phyloP scores from a whole-genome alignment of 306 rosid genomes.

The Cicer cuneatum region DNA sequence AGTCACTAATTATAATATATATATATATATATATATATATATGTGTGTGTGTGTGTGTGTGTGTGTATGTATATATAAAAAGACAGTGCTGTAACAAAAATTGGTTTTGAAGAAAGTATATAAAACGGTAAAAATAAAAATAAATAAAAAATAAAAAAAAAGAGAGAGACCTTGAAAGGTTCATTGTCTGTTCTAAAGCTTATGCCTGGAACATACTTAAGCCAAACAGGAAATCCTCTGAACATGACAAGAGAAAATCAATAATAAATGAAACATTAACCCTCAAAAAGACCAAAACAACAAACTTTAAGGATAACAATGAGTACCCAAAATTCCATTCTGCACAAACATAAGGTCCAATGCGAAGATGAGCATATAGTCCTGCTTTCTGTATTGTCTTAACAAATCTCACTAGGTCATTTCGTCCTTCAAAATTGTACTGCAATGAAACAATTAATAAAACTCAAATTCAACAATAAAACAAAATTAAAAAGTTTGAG shows the following conservation, averaged over 20 bases:
- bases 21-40: too few relatives aligned
- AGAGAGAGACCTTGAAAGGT: slow-evolving; percentile 80
- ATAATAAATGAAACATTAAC: not conserved
- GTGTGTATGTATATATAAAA: too few relatives aligned
- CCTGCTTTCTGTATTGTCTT: slow-evolving; percentile 92
- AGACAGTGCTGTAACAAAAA: slow-evolving; percentile 9
- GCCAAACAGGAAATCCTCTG: slow-evolving; percentile 99
- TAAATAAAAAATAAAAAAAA: not conserved
- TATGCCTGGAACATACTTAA: slow-evolving; percentile 95
- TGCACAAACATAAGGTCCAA: slow-evolving; percentile 99
- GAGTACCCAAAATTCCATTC: slow-evolving; percentile 98
- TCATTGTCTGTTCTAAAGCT: slow-evolving; percentile 99
- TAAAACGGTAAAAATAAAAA: too few relatives aligned
- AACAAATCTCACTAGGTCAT: slow-evolving; percentile 86
- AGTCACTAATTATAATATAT: not conserved
- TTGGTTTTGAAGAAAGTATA: slow-evolving; percentile 10
- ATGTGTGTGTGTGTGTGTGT: too few relatives aligned
- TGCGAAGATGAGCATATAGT: slow-evolving; percentile 88
- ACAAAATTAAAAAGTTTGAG: not conserved
- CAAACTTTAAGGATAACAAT: slow-evolving; percentile 9
- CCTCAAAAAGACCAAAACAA: slow-evolving; percentile 27
- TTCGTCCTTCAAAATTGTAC: slow-evolving; percentile 94
- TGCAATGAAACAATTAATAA: slow-evolving; percentile 48
- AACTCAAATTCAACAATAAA: slow-evolving; percentile 13
- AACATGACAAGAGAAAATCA: slow-evolving; percentile 35